These are phyloP conservation scores for Beauveria bassiana DNA, from an alignment of 2,329 filamentous ascomycete species.

Conservation along the genomic window DNA sequence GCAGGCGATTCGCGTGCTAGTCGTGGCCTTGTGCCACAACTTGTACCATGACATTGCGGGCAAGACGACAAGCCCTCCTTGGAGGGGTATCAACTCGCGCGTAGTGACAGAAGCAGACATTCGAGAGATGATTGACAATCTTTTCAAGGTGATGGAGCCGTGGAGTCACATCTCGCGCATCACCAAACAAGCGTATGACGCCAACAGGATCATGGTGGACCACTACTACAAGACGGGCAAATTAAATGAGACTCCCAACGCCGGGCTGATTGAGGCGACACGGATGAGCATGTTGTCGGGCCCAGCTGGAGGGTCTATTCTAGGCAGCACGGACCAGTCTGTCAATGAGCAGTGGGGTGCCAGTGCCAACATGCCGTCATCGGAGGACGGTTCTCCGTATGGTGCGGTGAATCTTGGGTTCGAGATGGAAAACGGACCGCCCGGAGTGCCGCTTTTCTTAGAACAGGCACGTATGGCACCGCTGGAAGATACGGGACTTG, in stretches of 20 bases:
- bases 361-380: neutral
- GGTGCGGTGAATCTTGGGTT: conserved; percentile 6
- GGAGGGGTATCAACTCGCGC: conserved; percentile 20
- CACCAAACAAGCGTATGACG: conserved; percentile 23
- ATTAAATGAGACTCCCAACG: conserved; percentile 12
- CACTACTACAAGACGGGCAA: conserved; percentile 25
- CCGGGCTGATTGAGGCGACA: neutral
- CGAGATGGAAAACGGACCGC: conserved; percentile 4
- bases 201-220: conserved; percentile 22
- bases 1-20: conserved; percentile 24
- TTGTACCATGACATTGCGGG: conserved; percentile 28
- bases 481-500: neutral
- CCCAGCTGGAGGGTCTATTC: neutral
- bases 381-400: neutral
- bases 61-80: conserved; percentile 30
- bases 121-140: conserved; percentile 24
- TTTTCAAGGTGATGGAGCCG: conserved; percentile 26
- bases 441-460: conserved; percentile 5
- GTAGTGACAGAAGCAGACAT: conserved; percentile 25
- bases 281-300: conserved; percentile 4
- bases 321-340: neutral
- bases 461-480: conserved; percentile 8
- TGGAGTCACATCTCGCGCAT: conserved; percentile 23
- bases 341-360: conserved; percentile 4
- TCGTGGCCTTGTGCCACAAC: conserved; percentile 28